Evolutionary conservation across 495 filamentous ascomycete genomes (phyloP).

Genomic region (Pseudomonodictys pantanalensis): DNA sequence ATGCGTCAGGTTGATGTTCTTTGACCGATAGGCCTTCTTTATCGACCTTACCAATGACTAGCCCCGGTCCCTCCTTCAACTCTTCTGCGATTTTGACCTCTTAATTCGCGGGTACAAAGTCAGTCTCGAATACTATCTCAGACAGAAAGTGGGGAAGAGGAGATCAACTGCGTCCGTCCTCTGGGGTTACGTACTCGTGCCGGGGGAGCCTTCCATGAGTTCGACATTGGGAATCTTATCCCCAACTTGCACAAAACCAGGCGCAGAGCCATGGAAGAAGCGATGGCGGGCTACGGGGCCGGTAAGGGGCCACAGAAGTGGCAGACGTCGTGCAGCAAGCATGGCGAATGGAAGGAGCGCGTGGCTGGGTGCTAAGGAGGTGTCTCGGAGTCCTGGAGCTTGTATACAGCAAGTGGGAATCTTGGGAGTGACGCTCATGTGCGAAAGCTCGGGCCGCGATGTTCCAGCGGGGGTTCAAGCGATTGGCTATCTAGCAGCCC

Average conservation of each 20-base stretch:
- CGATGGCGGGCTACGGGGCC: slow-evolving; percentile 30
- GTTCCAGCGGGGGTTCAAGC: not conserved
- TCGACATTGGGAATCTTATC: slow-evolving; percentile 62
- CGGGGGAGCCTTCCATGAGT: slow-evolving; percentile 63
- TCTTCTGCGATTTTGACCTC: slow-evolving; percentile 81
- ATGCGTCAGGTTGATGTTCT: not conserved
- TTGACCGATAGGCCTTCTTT: not conserved
- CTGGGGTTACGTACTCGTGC: too few relatives aligned
- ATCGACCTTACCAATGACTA: slow-evolving; percentile 61
- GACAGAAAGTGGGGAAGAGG: too few relatives aligned
- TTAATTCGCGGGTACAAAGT: too few relatives aligned
- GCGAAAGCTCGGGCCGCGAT: not conserved
- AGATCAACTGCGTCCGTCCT: too few relatives aligned
- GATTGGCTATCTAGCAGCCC: not conserved
- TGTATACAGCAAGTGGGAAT: not conserved
- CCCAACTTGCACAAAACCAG: slow-evolving; percentile 54
- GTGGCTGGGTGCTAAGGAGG: not conserved
- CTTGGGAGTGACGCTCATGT: not conserved
- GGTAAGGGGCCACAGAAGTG: slow-evolving; percentile 3
- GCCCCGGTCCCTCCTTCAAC: slow-evolving; percentile 59
- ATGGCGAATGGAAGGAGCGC: slow-evolving; percentile 1
- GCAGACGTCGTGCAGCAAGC: slow-evolving; percentile 15
- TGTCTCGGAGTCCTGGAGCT: not conserved
- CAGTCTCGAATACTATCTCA: too few relatives aligned
- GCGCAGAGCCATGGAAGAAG: slow-evolving; percentile 56